Percentiles rank a stretch among this genome's conserved stretches.
Conservation (phyloP, 202 grass and related monocot genomes). For the Carex arenaria region DNA sequence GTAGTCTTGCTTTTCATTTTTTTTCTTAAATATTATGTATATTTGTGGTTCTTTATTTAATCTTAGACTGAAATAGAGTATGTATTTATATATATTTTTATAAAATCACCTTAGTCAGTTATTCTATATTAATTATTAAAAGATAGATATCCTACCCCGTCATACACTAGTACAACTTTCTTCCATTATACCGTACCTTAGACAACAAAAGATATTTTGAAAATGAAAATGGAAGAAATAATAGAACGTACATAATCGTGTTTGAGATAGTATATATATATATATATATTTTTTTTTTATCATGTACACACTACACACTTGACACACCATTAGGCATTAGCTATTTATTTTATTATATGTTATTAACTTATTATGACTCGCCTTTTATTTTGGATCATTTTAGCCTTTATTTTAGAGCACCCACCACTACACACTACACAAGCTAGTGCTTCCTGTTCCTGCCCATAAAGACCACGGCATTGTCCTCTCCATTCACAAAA, state of each 20-base stretch:
- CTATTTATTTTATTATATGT: background rate
- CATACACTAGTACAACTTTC: background rate
- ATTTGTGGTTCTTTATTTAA: background rate
- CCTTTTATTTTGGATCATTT: background rate
- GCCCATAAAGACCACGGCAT: background rate
- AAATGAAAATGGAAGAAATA: background rate
- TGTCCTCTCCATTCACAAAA: background rate
- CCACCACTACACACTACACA: conserved; percentile 10
- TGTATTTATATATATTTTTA: background rate
- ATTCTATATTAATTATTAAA: background rate
- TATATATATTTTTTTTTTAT: background rate
- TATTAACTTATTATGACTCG: background rate
- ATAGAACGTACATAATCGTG: background rate
- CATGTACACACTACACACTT: background rate
- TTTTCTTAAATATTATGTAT: background rate
- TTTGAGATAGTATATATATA: background rate
- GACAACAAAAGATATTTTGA: background rate
- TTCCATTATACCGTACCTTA: background rate
- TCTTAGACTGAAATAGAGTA: background rate
- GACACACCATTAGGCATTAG: background rate
- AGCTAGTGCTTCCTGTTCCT: background rate
- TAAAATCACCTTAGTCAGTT: background rate
- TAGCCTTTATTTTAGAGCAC: background rate
- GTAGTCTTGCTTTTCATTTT: background rate
- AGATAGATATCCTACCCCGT: too few relatives aligned